Base-by-base conservation (phyloP, 768 basidiomycete species). In the Cystofilobasidium ferigula region DNA sequence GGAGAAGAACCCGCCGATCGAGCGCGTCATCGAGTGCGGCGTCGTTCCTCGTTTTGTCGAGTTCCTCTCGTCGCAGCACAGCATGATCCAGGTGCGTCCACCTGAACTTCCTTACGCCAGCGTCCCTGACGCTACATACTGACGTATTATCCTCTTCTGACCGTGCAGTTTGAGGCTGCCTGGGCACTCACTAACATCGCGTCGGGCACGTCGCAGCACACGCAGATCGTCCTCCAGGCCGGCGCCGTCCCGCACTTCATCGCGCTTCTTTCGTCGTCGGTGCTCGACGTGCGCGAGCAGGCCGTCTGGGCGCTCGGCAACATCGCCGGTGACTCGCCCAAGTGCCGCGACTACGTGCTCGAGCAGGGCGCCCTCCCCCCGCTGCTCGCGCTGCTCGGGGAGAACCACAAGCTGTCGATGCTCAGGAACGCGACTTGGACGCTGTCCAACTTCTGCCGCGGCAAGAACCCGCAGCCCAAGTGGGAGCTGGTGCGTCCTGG, bases 251-350 rank as follows among this genome's bases (percentile, higher is more conserved):
- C 93, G 3, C 86, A 93, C 77, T 99, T 99, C 75, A 97, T 99
- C 80, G 89, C 89, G 71, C 84, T 99, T 56, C 80, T 98, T 47
- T 92, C 89, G 12, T 95, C 93, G n/a, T 74, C 85, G 48, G 91
- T 95, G 42, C 81, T 92, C 67, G 95, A 99, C 78, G 95, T 99
- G 69, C 86, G 94, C 68, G 95, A 99, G 78, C 95, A 99, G 78
- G 95, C 95, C 30, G 95, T 99, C 30, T 99, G 94, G 95, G 95
- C 95, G 26, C 82, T 99, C 68, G 95, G 95, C 65, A 99, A 99
- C 79, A 98, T 99, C 70, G 95, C 95, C 61, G 95, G 95, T 68
- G 95, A 99, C 77, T 94, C 91, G 70, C 95, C 95, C 26, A 85
- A 88, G 74, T 99, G 95, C 82, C 80, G 95, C 73, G 95, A 99